Percentiles rank a stretch among this genome's conserved stretches.
Evolutionary conservation across 2,329 filamentous ascomycete genomes (phyloP).

Genomic region (Hypocreales sp.): DNA sequence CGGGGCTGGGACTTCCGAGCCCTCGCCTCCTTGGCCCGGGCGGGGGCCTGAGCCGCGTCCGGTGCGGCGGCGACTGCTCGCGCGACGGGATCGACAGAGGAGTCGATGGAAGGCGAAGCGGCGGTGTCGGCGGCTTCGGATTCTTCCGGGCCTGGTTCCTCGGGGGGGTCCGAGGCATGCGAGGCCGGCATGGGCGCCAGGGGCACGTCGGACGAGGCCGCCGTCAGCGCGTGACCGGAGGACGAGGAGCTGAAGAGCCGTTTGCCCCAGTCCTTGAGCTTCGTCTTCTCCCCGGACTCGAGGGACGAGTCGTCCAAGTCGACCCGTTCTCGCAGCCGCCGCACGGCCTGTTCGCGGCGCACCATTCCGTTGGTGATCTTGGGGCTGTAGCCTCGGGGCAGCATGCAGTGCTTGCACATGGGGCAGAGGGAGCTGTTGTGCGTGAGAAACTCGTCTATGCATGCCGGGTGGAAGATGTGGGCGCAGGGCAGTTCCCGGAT

Average conservation of each 20-base stretch:
- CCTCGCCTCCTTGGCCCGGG: conserved; percentile 6
- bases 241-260: conserved; percentile 15
- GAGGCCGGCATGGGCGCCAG: conserved; percentile 9
- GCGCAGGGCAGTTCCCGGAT: conserved; percentile 80
- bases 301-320: conserved; percentile 22
- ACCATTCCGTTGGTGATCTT: conserved; percentile 77
- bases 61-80: conserved; percentile 3
- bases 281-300: conserved; percentile 17
- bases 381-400: conserved; percentile 53
- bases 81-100: neutral
- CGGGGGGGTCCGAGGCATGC: conserved; percentile 1
- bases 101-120: neutral
- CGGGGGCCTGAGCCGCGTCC: conserved; percentile 5
- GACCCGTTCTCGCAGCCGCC: conserved; percentile 40
- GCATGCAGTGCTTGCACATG: conserved; percentile 71
- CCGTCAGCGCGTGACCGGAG: conserved; percentile 4
- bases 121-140: neutral
- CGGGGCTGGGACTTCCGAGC: conserved; percentile 14
- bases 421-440: conserved; percentile 77
- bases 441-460: conserved; percentile 72
- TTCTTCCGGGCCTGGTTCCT: conserved; percentile 1
- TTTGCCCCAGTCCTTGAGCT: conserved; percentile 19
- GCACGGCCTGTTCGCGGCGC: conserved; percentile 56
- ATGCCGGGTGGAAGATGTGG: conserved; percentile 87
- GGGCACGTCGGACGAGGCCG: conserved; percentile 8